Conservation (phyloP, 2,329 filamentous ascomycete species). For the Cladorrhinum sp. region DNA sequence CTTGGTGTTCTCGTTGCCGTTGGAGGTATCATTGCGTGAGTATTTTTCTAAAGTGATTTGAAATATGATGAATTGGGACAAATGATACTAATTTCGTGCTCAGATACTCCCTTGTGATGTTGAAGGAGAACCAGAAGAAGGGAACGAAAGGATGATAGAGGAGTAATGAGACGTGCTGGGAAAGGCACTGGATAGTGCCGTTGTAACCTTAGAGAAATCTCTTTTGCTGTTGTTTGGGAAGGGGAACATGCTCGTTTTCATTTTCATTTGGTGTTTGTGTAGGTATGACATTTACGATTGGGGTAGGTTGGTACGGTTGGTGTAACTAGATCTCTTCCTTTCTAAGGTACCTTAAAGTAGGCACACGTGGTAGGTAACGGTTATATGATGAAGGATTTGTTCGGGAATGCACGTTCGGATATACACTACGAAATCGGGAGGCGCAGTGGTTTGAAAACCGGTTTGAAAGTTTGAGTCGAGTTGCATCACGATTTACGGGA, state of each 20-base stretch:
- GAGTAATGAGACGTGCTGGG: slow-evolving; percentile 23
- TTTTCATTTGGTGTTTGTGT: not conserved
- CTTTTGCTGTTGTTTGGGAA: not conserved
- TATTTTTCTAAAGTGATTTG: slow-evolving; percentile 15
- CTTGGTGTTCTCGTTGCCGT: slow-evolving; percentile 55
- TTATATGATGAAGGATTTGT: not conserved
- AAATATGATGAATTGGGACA: not conserved
- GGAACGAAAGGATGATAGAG: not conserved
- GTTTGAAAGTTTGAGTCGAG: not conserved
- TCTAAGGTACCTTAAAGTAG: too few relatives aligned
- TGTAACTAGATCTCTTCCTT: not conserved
- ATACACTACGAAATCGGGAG: not conserved
- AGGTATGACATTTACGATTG: not conserved
- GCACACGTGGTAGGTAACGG: not conserved
- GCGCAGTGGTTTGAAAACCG: slow-evolving; percentile 4
- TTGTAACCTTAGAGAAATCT: not conserved
- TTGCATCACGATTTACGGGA: slow-evolving; percentile 10
- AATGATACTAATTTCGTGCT: slow-evolving; percentile 8
- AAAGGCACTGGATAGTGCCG: not conserved
- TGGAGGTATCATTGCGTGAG: slow-evolving; percentile 56
- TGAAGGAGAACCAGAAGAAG: slow-evolving; percentile 26
- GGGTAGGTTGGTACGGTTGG: not conserved
- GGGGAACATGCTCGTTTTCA: not conserved
- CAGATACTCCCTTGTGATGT: slow-evolving; percentile 35
- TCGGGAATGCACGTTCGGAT: slow-evolving; percentile 2